Base-by-base conservation (phyloP, 441 rosid species). In the Adansonia rubrostipa region DNA sequence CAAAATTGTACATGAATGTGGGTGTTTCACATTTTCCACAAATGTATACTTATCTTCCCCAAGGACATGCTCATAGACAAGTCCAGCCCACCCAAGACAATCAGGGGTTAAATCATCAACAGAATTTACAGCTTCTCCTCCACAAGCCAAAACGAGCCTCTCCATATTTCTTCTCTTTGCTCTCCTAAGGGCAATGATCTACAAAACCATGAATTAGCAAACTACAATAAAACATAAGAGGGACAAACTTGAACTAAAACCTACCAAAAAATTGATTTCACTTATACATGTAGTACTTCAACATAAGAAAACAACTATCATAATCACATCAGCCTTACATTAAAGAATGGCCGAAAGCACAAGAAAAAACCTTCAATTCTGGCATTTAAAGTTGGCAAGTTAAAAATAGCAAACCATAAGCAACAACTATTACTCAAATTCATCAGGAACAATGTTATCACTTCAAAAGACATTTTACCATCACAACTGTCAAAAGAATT, bases 161-260 rank as follows among this genome's bases (percentile, higher is more conserved):
- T 96, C 99, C 98, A 96, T 94, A 84, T 96, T 94, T 89, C 99
- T 96, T 81, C 92, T 88, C 90, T 96, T 96, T 3, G 99, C 98
- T 88, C 99, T 92, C 84, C 99, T 80, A 42, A 96, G 97, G 75
- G 99, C 97, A 87, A 96, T 80, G 74, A 96, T 96, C 99, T 96
- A 78, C 76, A 81, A 71, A 76, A 78, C 45, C 74, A 72, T 44
- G 22, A 42, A 72, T 40, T 33, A 56, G n/a, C 28, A 54, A 10
- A 36, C 54, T 54, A 33, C 5, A 72, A 36, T 10, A 6, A 51
- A 51, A 54, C 8, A 53, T n/a, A 54, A 33, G 17, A 14, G 68
- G 5, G 45, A 63, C 19, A 71, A 9, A 73, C 28, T 57, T 73
- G 6, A 20, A 57, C 17, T 11, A 58, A 73, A 73, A 6, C 33